Base-by-base conservation (phyloP, 208 protist species). In the Crithidia expoeki region DNA sequence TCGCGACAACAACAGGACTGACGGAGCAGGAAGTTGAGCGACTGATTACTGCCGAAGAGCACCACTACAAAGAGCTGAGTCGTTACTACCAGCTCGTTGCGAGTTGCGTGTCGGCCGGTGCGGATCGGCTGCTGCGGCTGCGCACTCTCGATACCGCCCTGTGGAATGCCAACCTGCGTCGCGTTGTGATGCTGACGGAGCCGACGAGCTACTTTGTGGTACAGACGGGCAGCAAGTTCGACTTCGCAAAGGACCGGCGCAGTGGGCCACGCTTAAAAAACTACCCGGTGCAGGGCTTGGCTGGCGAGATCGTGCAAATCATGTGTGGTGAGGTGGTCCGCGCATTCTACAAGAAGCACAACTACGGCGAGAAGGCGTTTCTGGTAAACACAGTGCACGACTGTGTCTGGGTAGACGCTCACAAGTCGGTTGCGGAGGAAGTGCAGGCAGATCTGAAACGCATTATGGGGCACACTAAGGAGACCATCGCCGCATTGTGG, bases 301-400 rank as follows among this genome's bases (percentile, higher is more conserved):
- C 90, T 1, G 93, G 89, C 0, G 93, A 97, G 65, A 94, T 97
- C 76, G 93, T 94, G 60, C 90, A 97, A 64, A 90, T 97, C 55
- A 94, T 96, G 85, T 94, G 87, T 42, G 90, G 90, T n/a, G 82
- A 78, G 44, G 81, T 97, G 30, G 75, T 93, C 27, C 90, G 90
- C n/a, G 75, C 79, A 34, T 94, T 97, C 53, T 93, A 88, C 68
- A 72, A 76, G 44, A 84, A 83, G 50, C 56, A 72, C 40, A 94
- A 95, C 68, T 97, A 94, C 63, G 68, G 81, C 33, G 65, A 85
- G 47, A 91, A 84, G 77, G 93, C 93, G 38, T 96, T 94, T 73
- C 66, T 97, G 7, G 89, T 96, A 21, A 97, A 97, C 76, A 94
- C 88, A 1, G 90, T 97, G 36, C 93, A 97, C 75, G 93, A 97